phyloP scores from a whole-genome alignment of 2,329 filamentous ascomycete genomes.

The Sarocladium kiliense region DNA sequence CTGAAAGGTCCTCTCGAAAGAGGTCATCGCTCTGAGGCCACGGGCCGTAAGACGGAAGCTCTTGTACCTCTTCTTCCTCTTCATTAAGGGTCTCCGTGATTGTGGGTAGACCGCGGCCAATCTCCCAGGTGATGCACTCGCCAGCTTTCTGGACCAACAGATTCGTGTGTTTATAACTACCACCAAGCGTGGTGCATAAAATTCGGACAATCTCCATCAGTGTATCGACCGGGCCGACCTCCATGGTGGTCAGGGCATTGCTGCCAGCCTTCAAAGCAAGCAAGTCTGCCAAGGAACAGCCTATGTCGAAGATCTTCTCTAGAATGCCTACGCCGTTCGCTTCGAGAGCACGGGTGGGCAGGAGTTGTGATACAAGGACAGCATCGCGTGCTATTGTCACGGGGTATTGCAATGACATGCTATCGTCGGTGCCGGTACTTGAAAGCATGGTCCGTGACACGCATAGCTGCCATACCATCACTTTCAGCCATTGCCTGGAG shows the following conservation, averaged over 20 bases:
- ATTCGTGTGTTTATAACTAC: conserved; percentile 11
- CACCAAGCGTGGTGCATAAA: conserved; percentile 10
- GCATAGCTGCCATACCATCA: conserved; percentile 35
- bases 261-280: conserved; percentile 6
- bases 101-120: conserved; percentile 7
- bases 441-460: conserved; percentile 22
- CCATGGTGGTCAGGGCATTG: background rate
- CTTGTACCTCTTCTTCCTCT: too few relatives aligned
- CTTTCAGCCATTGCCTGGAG: conserved; percentile 35
- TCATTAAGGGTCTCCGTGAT: background rate
- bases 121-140: background rate
- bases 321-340: conserved; percentile 28
- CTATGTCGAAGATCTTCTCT: conserved; percentile 28
- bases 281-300: conserved; percentile 25
- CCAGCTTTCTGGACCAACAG: conserved; percentile 13
- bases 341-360: conserved; percentile 22
- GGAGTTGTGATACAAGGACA: conserved; percentile 16
- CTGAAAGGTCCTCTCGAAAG: too few relatives aligned
- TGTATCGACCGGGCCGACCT: conserved; percentile 12
- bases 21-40: too few relatives aligned
- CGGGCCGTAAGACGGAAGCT: too few relatives aligned
- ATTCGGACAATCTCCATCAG: conserved; percentile 14
- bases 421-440: conserved; percentile 13
- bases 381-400: conserved; percentile 20
- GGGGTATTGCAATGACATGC: conserved; percentile 27